phyloP scores from a whole-genome alignment of 768 basidiomycete species.

The Suillus fuscotomentosus region DNA sequence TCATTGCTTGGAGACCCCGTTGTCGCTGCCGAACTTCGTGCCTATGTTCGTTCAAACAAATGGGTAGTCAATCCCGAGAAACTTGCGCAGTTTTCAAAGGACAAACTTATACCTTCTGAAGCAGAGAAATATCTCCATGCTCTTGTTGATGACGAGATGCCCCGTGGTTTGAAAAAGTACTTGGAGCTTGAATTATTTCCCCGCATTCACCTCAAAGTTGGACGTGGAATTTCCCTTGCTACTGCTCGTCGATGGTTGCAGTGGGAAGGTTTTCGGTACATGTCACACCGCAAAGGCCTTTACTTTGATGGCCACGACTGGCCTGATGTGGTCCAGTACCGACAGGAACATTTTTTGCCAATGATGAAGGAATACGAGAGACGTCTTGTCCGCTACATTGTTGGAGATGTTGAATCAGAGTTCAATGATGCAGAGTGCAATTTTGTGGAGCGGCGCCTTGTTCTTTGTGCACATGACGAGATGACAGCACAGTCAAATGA shows the following conservation, averaged over 20 bases:
- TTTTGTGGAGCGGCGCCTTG: slow-evolving; percentile 18
- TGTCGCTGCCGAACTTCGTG: too few relatives aligned
- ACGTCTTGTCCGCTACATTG: slow-evolving; percentile 12
- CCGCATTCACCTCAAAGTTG: slow-evolving; percentile 8
- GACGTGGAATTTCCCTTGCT: background rate
- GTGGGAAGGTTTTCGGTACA: slow-evolving; percentile 1
- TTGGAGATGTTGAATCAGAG: slow-evolving; percentile 12
- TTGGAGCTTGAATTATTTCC: background rate
- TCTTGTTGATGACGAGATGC: slow-evolving; percentile 4
- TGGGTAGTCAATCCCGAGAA: too few relatives aligned
- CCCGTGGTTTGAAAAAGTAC: background rate
- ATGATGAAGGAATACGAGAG: slow-evolving; percentile 9
- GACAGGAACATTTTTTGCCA: slow-evolving; percentile 12
- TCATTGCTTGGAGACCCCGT: too few relatives aligned
- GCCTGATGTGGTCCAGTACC: slow-evolving; percentile 16
- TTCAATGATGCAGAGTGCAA: background rate
- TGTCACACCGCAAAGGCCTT: slow-evolving; percentile 9
- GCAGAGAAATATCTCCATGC: too few relatives aligned
- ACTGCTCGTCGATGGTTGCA: slow-evolving; percentile 2
- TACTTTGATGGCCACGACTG: slow-evolving; percentile 22
- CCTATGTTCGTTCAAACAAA: too few relatives aligned
- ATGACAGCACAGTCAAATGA: slow-evolving; percentile 43
- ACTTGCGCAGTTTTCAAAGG: too few relatives aligned
- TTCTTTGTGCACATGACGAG: slow-evolving; percentile 34
- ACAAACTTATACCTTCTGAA: too few relatives aligned